Conservation (phyloP, 192 early-diverging fungal genomes). For the Gryganskiella cystojenkinii region DNA sequence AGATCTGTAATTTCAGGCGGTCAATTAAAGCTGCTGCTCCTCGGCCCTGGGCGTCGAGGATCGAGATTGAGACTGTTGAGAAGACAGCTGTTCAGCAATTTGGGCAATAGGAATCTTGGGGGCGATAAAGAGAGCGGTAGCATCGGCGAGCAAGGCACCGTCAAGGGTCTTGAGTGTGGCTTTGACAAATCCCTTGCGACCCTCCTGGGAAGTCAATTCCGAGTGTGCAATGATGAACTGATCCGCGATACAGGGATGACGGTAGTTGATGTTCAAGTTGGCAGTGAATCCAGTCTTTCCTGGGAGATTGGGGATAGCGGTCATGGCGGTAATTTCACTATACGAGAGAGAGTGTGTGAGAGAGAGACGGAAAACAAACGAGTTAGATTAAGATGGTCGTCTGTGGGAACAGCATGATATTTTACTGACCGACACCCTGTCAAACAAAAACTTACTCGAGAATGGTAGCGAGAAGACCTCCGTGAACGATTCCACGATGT, state of each 20-base stretch:
- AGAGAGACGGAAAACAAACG: background rate
- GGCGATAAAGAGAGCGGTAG: slow-evolving; percentile 73
- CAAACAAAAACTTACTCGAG: slow-evolving; percentile 61
- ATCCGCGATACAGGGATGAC: slow-evolving; percentile 69
- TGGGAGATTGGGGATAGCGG: slow-evolving; percentile 65
- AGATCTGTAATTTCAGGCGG: too few relatives aligned
- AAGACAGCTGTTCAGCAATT: slow-evolving; percentile 31
- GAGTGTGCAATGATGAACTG: slow-evolving; percentile 68
- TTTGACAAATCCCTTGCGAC: slow-evolving; percentile 74
- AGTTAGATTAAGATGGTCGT: too few relatives aligned
- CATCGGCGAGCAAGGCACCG: slow-evolving; percentile 70
- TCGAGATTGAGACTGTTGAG: background rate
- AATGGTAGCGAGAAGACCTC: slow-evolving; percentile 78
- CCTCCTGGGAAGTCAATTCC: slow-evolving; percentile 67
- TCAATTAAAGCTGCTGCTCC: too few relatives aligned
- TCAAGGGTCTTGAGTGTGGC: slow-evolving; percentile 70
- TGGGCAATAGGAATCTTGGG: slow-evolving; percentile 55
- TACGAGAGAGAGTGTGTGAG: background rate
- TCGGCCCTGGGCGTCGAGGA: background rate
- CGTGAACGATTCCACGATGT: slow-evolving; percentile 84
- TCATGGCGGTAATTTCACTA: slow-evolving; percentile 53
- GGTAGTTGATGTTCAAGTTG: slow-evolving; percentile 81
- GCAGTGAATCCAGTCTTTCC: slow-evolving; percentile 79
- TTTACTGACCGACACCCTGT: too few relatives aligned
- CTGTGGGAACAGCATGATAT: too few relatives aligned